Evolutionary conservation across 2,329 filamentous ascomycete species (phyloP), one percentile per base, ranked within the genome.

Genomic region (Trichophyton rubrum): DNA sequence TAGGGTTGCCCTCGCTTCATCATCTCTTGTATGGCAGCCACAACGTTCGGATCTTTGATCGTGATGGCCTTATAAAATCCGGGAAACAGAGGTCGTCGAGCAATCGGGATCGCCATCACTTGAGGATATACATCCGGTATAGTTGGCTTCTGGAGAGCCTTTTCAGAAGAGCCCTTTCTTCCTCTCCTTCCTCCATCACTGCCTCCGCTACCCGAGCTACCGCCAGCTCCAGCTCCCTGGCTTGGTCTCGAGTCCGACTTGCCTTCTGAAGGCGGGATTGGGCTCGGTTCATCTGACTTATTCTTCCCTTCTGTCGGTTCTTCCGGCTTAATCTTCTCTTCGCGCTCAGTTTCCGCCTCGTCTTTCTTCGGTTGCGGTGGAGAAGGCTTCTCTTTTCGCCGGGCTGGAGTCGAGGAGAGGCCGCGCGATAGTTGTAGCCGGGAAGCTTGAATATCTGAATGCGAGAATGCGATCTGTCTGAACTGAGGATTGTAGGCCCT

Each of bases 31-130:
- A 99, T 95, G 22, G 93, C 93, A 43, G 86, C 85, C 13, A 91
- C 88, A 40, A 99, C 93, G 67, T 93, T 88, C 17, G 88, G 89
- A 69, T 99, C 90, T 71, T 89, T 87, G 67, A 99, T 95, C 2
- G 92, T 99, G 67, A 99, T 93, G 8, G 93, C 92, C 76, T 99
- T 99, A 79, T 99, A 99, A 75, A 97, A 99, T 1, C 93, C 93
- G 0, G 93, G 93, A 75, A 97, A 99, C 11, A 99, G 78, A 9
- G 93, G 93, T 59, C 93, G 83, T 73, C 95, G 90, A 30, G 90
- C 88, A 68, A 99, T 96, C 6, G 93, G 93, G 60, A 99, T 95
- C 1, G 92, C 92, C 82, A 99, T 89, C 60, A 99, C 91, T 72
- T 97, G 93, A 2, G 93, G 93, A 72, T 99, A 99, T 49, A 96